These are phyloP conservation scores for Amaranthus hypochondriacus DNA, from an alignment of 148 eudicot genomes.

Conservation along the genomic window DNA sequence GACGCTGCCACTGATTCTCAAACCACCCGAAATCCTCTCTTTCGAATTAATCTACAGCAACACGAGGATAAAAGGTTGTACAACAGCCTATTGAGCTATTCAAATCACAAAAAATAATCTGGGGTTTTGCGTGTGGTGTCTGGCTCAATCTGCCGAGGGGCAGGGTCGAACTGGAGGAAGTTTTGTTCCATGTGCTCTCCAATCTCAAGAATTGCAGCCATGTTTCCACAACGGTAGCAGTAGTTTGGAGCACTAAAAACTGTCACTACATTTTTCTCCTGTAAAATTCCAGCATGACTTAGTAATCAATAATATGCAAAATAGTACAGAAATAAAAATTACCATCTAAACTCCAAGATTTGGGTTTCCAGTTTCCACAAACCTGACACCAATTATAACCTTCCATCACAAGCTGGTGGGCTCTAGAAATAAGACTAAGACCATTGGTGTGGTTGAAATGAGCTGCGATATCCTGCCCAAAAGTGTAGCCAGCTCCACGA, in stretches of 20 bases:
- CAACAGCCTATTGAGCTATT: constrained; percentile 16
- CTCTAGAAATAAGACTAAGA: constrained; percentile 81
- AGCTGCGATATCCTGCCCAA: constrained; percentile 87
- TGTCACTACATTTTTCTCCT: constrained; percentile 88
- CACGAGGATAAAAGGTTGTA: constrained; percentile 27
- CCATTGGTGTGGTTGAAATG: constrained; percentile 92
- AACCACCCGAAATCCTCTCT: constrained; percentile 31
- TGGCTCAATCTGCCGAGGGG: constrained; percentile 85
- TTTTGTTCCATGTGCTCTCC: constrained; percentile 94
- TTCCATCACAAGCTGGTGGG: constrained; percentile 99
- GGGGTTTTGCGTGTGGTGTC: constrained; percentile 89
- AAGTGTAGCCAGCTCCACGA: constrained; percentile 97
- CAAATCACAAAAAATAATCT: constrained; percentile 79
- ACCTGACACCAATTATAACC: constrained; percentile 98
- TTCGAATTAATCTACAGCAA: constrained; percentile 40
- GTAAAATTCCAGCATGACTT: constrained; percentile 7
- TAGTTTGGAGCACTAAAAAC: constrained; percentile 92
- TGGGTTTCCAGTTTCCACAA: constrained; percentile 7
- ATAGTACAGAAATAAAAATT: neutral
- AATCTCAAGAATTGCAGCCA: constrained; percentile 90
- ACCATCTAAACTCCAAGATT: neutral
- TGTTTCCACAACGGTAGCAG: constrained; percentile 86
- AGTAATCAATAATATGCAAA: neutral
- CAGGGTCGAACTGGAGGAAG: constrained; percentile 92
- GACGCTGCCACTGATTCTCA: constrained; percentile 33